These are phyloP conservation scores for Metarhizium brunneum DNA, from an alignment of 2,329 filamentous ascomycete species.

Conservation along the genomic window DNA sequence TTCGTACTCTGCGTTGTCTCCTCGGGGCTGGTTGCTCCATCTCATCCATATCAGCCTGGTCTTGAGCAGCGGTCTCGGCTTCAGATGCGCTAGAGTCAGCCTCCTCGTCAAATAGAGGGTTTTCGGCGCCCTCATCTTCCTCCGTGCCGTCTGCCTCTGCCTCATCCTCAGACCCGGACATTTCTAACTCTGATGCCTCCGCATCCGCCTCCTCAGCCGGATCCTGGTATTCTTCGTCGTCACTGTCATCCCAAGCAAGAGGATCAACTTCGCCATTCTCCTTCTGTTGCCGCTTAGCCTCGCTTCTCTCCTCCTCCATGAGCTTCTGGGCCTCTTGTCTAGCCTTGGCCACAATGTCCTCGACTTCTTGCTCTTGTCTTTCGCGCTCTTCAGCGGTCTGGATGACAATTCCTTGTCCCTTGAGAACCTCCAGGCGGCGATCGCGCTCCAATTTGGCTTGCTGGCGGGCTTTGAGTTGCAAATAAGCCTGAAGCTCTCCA, in stretches of 20 bases:
- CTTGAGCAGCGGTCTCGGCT: slow-evolving; percentile 12
- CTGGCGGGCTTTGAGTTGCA: slow-evolving; percentile 64
- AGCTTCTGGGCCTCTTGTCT: slow-evolving; percentile 68
- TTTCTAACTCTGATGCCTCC: slow-evolving; percentile 29
- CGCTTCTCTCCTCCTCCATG: slow-evolving; percentile 65
- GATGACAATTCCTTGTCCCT: slow-evolving; percentile 69
- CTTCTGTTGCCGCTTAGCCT: slow-evolving; percentile 55
- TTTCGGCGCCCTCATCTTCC: slow-evolving; percentile 14
- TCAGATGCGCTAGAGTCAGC: slow-evolving; percentile 26
- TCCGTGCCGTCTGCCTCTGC: slow-evolving; percentile 20
- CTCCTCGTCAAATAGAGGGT: slow-evolving; percentile 28
- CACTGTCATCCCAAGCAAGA: slow-evolving; percentile 47
- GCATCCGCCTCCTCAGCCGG: slow-evolving; percentile 27
- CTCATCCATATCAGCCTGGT: slow-evolving; percentile 22
- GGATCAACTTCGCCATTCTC: slow-evolving; percentile 38
- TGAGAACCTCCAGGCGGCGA: slow-evolving; percentile 66
- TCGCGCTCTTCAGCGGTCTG: slow-evolving; percentile 83
- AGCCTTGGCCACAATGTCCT: slow-evolving; percentile 80
- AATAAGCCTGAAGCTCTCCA: slow-evolving; percentile 56
- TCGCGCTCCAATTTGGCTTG: slow-evolving; percentile 74
- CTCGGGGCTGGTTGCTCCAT: slow-evolving; percentile 31
- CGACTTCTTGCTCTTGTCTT: slow-evolving; percentile 70
- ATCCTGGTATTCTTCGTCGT: slow-evolving; percentile 41
- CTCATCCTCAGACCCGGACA: slow-evolving; percentile 36
- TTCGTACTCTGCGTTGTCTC: slow-evolving; percentile 37